A percentile compares a stretch with the other conserved stretches of the same genome.
These are phyloP conservation scores for Trichoderma endophyticum DNA, from an alignment of 2,329 filamentous ascomycete genomes.

Conservation along the genomic window DNA sequence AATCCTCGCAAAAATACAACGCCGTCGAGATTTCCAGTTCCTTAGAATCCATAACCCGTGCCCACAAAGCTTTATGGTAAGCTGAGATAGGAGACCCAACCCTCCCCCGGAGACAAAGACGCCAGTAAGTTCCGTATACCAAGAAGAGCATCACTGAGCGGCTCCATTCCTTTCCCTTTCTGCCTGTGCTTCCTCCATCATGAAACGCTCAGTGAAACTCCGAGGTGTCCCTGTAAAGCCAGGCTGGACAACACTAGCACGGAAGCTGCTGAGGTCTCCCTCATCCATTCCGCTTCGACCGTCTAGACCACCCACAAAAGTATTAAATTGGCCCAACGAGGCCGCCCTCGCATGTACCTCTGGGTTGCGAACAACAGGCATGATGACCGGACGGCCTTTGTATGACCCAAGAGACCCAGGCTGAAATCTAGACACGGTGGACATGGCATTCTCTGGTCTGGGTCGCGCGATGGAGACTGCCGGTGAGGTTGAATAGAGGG, in stretches of 20 bases:
- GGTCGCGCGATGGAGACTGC: slow-evolving; percentile 40
- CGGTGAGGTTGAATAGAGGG: slow-evolving; percentile 43
- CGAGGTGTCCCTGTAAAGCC: slow-evolving; percentile 43
- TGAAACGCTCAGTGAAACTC: slow-evolving; percentile 48
- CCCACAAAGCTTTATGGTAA: slow-evolving; percentile 19
- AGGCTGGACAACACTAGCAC: slow-evolving; percentile 38
- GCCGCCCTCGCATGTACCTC: slow-evolving; percentile 48
- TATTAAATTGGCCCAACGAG: slow-evolving; percentile 46
- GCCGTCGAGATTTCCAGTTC: slow-evolving; percentile 28
- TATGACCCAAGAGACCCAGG: slow-evolving; percentile 51
- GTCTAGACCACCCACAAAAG: slow-evolving; percentile 53
- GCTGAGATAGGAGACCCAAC: slow-evolving; percentile 23
- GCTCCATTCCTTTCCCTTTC: slow-evolving; percentile 24
- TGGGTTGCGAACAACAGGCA: slow-evolving; percentile 50
- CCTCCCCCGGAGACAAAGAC: slow-evolving; percentile 24
- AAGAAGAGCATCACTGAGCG: slow-evolving; percentile 20
- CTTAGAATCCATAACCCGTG: slow-evolving; percentile 24
- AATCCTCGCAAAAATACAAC: slow-evolving; percentile 25
- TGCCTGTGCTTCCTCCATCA: slow-evolving; percentile 46
- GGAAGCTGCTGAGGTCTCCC: slow-evolving; percentile 43
- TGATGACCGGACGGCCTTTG: slow-evolving; percentile 50
- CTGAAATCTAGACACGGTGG: slow-evolving; percentile 34
- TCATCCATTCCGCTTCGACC: slow-evolving; percentile 50
- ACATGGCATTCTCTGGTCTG: slow-evolving; percentile 29
- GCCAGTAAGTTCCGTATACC: slow-evolving; percentile 20